Evolutionary conservation across 495 filamentous ascomycete genomes (phyloP), one percentile per base, ranked within the genome.

Genomic region (Podospora sp.): DNA sequence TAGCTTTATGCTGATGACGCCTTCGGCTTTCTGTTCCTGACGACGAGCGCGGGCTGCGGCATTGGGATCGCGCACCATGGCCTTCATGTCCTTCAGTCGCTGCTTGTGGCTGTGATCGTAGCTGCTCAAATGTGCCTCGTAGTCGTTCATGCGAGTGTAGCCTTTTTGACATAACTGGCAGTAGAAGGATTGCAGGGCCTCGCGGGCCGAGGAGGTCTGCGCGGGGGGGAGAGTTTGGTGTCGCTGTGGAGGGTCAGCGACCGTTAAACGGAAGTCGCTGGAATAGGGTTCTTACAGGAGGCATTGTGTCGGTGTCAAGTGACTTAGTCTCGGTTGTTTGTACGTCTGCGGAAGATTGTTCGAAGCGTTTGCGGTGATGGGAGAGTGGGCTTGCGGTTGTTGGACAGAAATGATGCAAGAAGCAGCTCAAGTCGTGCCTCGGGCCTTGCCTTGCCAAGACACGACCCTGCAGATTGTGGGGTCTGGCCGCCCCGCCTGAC

Each of bases 141-240:
- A 90, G 68, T 91, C 88, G 71, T 89, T 88, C 83, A 88, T 87
- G 62, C 89, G 88, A 16, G 80, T 81, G 77, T 91, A 91, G 68
- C 88, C 87, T 78, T 91, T 89, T 50, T 82, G 79, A 73, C 89
- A 91, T 64, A 91, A 79, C 51, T 89, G 83, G 80, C 90, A 99
- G 78, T 91, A 93, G 81, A 99, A 97, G 27, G 92, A 87, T 70
- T 91, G 91, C n/a, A 90, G 83, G 6, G 94, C 94, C 72, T 93
- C 92, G 40, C 92, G 89, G 0, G 94, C 94, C 40, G 90, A 92
- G 68, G 93, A 89, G 3, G 94, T 97, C 80, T 94, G 79, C 52
- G 82, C 82, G 60, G 82, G 83, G 36, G 80, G 85, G 26, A 83
- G 83, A 62, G 80, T 85, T 76, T 79, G 83, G 72, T 79, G 76